Evolutionary conservation across 768 basidiomycete species (phyloP).

Genomic region (Sporobolomyces phaffii): DNA sequence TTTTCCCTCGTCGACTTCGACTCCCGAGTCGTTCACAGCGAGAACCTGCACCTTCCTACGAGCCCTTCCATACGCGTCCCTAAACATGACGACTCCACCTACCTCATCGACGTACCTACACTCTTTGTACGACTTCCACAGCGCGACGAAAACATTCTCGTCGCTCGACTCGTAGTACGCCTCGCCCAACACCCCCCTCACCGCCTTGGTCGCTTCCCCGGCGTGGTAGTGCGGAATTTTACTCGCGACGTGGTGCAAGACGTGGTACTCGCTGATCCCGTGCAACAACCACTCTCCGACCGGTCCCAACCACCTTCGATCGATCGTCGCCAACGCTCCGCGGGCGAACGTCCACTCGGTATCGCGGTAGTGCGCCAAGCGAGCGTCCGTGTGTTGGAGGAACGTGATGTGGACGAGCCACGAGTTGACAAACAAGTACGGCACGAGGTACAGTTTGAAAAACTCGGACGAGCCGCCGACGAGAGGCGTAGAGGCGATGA

Average conservation of each 20-base stretch:
- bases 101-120: background rate
- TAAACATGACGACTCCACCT: background rate
- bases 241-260: slow-evolving; percentile 82
- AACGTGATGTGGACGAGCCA: slow-evolving; percentile 51
- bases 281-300: slow-evolving; percentile 70
- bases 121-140: background rate
- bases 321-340: slow-evolving; percentile 82
- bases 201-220: slow-evolving; percentile 83
- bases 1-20: no score
- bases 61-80: background rate
- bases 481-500: slow-evolving; percentile 52
- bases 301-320: slow-evolving; percentile 72
- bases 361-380: slow-evolving; percentile 87
- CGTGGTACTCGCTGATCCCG: slow-evolving; percentile 49
- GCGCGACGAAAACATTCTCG: background rate
- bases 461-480: slow-evolving; percentile 64
- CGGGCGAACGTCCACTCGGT: slow-evolving; percentile 85
- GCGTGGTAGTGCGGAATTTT: slow-evolving; percentile 84
- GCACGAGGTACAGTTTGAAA: slow-evolving; percentile 70
- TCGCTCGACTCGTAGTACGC: background rate
- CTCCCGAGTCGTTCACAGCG: background rate
- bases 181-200: slow-evolving; percentile 44
- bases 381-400: slow-evolving; percentile 96
- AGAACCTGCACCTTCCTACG: background rate
- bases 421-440: slow-evolving; percentile 61